Evolutionary conservation across 116 monocot genomes (phyloP).

Genomic region (Phalaenopsis hybrid): DNA sequence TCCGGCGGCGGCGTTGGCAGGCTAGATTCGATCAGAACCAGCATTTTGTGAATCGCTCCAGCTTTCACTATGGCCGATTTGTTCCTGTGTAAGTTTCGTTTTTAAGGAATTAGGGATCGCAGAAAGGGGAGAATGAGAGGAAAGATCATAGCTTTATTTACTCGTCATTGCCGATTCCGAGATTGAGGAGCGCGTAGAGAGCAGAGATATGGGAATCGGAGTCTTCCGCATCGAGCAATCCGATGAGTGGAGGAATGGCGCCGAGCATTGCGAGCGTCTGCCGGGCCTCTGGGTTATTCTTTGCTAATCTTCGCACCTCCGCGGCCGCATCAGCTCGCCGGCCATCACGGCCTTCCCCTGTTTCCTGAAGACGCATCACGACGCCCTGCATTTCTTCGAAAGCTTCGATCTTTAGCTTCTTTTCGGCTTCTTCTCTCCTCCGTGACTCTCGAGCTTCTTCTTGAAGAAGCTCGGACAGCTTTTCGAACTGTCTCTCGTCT

Average conservation of each 20-base stretch:
- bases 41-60: constrained; percentile 69
- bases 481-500: constrained; percentile 23
- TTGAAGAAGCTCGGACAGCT: constrained; percentile 48
- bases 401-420: constrained; percentile 26
- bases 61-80: constrained; percentile 74
- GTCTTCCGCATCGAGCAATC: constrained; percentile 34
- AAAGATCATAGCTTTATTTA: constrained; percentile 11
- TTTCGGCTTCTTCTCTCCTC: constrained; percentile 23
- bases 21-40: constrained; percentile 27
- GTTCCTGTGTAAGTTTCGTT: constrained; percentile 41
- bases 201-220: constrained; percentile 27
- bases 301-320: constrained; percentile 56
- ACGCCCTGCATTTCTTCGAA: constrained; percentile 38
- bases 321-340: constrained; percentile 18
- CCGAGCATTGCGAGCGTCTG: constrained; percentile 69
- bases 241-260: constrained; percentile 52
- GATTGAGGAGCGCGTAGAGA: constrained; percentile 82
- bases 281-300: constrained; percentile 54
- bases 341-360: not conserved
- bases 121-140: not conserved
- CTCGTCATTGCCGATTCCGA: constrained; percentile 68
- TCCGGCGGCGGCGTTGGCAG: not conserved
- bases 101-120: not conserved
- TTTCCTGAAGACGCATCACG: constrained; percentile 24
- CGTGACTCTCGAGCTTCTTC: constrained; percentile 35